A percentile compares a stretch with the other conserved stretches of the same genome.
phyloP scores from a whole-genome alignment of 177 flowering plant genomes.

The Tripterygium wilfordii region DNA sequence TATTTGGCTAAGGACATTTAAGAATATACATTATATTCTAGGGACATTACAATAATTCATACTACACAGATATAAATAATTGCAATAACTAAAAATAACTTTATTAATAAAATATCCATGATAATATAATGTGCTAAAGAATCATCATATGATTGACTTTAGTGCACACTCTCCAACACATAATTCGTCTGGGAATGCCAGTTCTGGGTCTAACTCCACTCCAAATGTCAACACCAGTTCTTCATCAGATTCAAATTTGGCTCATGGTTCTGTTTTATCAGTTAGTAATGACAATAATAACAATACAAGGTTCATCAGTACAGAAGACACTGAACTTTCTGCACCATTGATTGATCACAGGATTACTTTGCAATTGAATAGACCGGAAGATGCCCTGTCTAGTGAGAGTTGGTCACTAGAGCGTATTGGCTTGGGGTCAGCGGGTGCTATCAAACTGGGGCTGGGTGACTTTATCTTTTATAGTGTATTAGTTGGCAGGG shows the following conservation, averaged over 20 bases:
- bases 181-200: slow-evolving; percentile 13
- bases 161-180: too few species aligned
- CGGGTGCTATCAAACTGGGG: slow-evolving; percentile 92
- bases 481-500: slow-evolving; percentile 94
- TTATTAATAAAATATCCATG: too few species aligned
- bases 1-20: too few species aligned
- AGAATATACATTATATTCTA: too few species aligned
- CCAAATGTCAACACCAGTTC: slow-evolving; percentile 8
- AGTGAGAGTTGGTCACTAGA: slow-evolving; percentile 51
- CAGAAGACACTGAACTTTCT: slow-evolving; percentile 45
- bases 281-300: slow-evolving; percentile 18
- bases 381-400: slow-evolving; percentile 16
- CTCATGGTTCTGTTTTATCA: slow-evolving; percentile 9
- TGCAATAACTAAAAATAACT: too few species aligned
- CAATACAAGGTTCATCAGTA: slow-evolving; percentile 26
- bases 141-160: too few species aligned
- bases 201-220: slow-evolving; percentile 9
- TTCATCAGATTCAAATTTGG: slow-evolving; percentile 11
- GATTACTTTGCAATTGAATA: slow-evolving; percentile 13
- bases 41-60: too few species aligned
- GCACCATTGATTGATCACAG: slow-evolving; percentile 59
- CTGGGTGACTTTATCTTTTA: slow-evolving; percentile 96
- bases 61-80: too few species aligned
- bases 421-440: slow-evolving; percentile 85
- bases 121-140: too few species aligned